Evolutionary conservation across 1,139 yeast species (phyloP), one percentile per base, ranked within the genome.

Genomic region (Pichia norvegensis): DNA sequence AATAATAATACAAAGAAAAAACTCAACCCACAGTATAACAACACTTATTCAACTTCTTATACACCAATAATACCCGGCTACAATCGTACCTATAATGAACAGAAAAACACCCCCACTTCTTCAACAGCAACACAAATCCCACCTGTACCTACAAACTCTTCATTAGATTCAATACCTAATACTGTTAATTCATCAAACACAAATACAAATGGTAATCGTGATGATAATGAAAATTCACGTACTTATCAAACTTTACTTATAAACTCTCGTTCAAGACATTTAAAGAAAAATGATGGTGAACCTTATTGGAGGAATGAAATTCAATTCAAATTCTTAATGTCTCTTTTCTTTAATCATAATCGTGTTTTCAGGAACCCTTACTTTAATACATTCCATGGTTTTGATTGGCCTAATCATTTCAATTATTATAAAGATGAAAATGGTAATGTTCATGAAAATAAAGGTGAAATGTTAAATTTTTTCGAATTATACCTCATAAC

Each of bases 201-300:
- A 9, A 13, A 19, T 35, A 19, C 17, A 35, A 19, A 9, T 19
- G 19, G 20, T 20, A 17, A 10, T 17, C 8, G 13, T 20, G 16
- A 20, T 6, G 46, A 43, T 14, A 16, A 21, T 13, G 47, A 45
- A 2, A 6, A 17, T 23, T 4, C 14, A 10, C 55, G 52, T 39
- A 45, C 46, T 27, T 55, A 60, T 36, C 62, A 56, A 42, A 54
- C 62, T 1, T 41, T 56, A 17, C 39, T 59, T 39, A 54, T 59
- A 13, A 60, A 60, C 42, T 53, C 78, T 13, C 69, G 77, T 46
- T 67, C 76, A 22, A 72, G 85, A 42, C 95, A 85, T 61, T 67
- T 92, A 56, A 92, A 90, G 63, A 90, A 90, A 60, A 73, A 79
- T 17, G 97, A 92, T 59, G 97, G 97, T 4, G 95, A 85, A 57